Percentiles rank a stretch among this genome's conserved stretches.
Evolutionary conservation across 352 stramenopile genomes (phyloP).

Genomic region (Globisporangium cylindrosporum): DNA sequence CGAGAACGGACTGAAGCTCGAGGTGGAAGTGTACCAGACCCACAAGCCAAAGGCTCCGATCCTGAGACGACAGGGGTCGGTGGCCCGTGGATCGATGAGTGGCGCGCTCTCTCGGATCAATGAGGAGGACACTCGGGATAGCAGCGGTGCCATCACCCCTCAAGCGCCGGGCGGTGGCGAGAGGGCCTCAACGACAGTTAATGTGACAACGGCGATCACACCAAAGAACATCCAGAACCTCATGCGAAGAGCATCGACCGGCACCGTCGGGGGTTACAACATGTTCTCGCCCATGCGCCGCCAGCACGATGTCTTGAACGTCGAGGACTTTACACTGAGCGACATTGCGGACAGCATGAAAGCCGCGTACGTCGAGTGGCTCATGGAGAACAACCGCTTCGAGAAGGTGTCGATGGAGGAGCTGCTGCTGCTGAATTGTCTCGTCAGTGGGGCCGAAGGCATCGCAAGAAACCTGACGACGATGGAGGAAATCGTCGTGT

Average conservation of each 20-base stretch:
- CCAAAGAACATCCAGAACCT: slow-evolving; percentile 32
- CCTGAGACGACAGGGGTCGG: slow-evolving; percentile 19
- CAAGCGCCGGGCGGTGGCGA: neutral
- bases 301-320: slow-evolving; percentile 79
- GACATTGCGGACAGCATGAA: slow-evolving; percentile 76
- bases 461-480: slow-evolving; percentile 69
- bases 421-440: slow-evolving; percentile 74
- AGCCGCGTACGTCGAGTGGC: slow-evolving; percentile 71
- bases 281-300: slow-evolving; percentile 61
- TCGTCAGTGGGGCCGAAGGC: slow-evolving; percentile 77
- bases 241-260: slow-evolving; percentile 26
- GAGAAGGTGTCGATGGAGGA: slow-evolving; percentile 81
- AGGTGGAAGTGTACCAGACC: slow-evolving; percentile 73
- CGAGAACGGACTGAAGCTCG: slow-evolving; percentile 71
- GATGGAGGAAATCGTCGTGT: slow-evolving; percentile 75
- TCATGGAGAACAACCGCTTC: slow-evolving; percentile 73
- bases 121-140: slow-evolving; percentile 27
- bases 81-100: slow-evolving; percentile 16
- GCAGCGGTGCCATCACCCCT: slow-evolving; percentile 21
- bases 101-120: slow-evolving; percentile 35
- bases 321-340: slow-evolving; percentile 71
- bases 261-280: slow-evolving; percentile 6
- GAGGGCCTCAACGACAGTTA: neutral
- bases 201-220: slow-evolving; percentile 15
- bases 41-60: slow-evolving; percentile 21